A percentile compares a stretch with the other conserved stretches of the same genome.
Evolutionary conservation across 139 green algal genomes (phyloP).

Genomic region (Trebouxia sp.): DNA sequence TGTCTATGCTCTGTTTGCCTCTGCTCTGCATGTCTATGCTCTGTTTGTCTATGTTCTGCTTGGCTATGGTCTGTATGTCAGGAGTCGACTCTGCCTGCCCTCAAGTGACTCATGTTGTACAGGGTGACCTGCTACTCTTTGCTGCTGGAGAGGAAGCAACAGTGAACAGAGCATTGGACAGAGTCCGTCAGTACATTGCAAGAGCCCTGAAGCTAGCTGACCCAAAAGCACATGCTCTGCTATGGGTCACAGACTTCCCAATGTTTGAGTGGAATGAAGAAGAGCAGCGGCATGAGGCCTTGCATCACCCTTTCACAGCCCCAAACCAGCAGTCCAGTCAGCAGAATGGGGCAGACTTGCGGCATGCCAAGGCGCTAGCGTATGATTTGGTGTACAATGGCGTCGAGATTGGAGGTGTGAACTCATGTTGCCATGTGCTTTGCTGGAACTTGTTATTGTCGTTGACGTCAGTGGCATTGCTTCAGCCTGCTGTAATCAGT

Average conservation of each 20-base stretch:
- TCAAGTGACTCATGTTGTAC: background rate
- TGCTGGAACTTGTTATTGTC: too few relatives aligned
- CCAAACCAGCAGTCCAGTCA: slow-evolving; percentile 74
- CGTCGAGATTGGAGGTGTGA: slow-evolving; percentile 84
- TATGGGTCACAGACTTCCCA: slow-evolving; percentile 97
- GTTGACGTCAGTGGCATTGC: too few relatives aligned
- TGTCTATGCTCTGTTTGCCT: too few relatives aligned
- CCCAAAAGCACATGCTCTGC: slow-evolving; percentile 66
- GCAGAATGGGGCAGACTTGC: slow-evolving; percentile 45
- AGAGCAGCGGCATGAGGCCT: slow-evolving; percentile 70
- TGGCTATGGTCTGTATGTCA: background rate
- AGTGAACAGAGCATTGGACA: slow-evolving; percentile 82
- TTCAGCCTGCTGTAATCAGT: too few relatives aligned
- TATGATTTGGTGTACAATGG: slow-evolving; percentile 99
- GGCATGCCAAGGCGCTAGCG: slow-evolving; percentile 64
- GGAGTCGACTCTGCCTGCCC: background rate
- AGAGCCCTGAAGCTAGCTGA: slow-evolving; percentile 56
- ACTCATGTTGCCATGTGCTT: too few relatives aligned
- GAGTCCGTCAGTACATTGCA: slow-evolving; percentile 85
- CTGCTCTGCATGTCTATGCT: too few relatives aligned
- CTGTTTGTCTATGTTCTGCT: too few relatives aligned
- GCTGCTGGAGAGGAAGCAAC: slow-evolving; percentile 65
- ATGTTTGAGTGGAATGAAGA: slow-evolving; percentile 97
- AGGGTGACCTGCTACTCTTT: slow-evolving; percentile 89
- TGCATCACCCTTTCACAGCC: slow-evolving; percentile 98